Percentiles rank a stretch among this genome's conserved stretches.
Evolutionary conservation across 2,329 filamentous ascomycete species (phyloP).

Genomic region (Aspergillus brasiliensis): DNA sequence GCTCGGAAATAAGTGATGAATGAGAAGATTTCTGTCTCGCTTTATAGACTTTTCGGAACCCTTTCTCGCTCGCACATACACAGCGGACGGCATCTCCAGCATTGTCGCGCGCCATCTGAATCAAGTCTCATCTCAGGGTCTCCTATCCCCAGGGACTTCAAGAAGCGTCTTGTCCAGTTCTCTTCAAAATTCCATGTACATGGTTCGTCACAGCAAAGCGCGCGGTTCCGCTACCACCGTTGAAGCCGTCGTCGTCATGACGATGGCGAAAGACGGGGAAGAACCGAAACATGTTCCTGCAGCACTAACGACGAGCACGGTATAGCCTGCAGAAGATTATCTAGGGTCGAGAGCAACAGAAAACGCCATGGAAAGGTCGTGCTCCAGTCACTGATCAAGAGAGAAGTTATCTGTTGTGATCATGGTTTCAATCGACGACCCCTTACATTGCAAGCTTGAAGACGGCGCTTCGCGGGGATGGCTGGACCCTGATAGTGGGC

Average conservation of each 20-base stretch:
- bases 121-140: slow-evolving; percentile 6
- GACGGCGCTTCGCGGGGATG: slow-evolving; percentile 1
- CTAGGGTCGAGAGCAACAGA: slow-evolving; percentile 4
- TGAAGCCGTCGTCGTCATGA: neutral
- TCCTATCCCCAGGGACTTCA: slow-evolving; percentile 1
- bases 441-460: neutral
- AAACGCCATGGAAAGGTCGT: neutral
- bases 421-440: neutral
- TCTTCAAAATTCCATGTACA: neutral
- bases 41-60: slow-evolving; percentile 18
- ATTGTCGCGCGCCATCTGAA: slow-evolving; percentile 21
- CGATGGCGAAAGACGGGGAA: neutral
- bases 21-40: neutral
- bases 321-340: slow-evolving; percentile 13
- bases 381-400: neutral
- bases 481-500: neutral
- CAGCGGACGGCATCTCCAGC: slow-evolving; percentile 15
- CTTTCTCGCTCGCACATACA: slow-evolving; percentile 19
- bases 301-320: slow-evolving; percentile 9
- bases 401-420: neutral
- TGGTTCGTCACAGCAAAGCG: slow-evolving; percentile 14
- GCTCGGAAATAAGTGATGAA: no score
- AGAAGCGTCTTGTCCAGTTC: slow-evolving; percentile 1
- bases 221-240: slow-evolving; percentile 15
- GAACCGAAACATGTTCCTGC: slow-evolving; percentile 15